Percentiles rank a stretch among this genome's conserved stretches.
Evolutionary conservation across 805 yeast species (phyloP).

Genomic region (Candida xyloterini): DNA sequence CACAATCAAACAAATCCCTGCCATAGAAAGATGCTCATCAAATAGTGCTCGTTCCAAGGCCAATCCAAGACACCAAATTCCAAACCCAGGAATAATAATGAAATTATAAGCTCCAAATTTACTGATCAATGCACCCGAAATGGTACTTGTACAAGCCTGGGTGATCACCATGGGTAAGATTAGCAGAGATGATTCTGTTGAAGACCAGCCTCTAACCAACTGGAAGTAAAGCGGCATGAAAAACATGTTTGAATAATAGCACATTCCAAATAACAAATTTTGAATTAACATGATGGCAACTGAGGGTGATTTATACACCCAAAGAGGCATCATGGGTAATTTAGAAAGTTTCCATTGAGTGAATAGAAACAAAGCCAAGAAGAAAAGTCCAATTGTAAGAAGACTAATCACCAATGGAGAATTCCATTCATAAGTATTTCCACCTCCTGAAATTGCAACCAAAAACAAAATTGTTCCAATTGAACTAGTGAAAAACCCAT

Average conservation of each 20-base stretch:
- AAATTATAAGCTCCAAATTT: conserved; percentile 41
- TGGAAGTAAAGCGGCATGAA: conserved; percentile 50
- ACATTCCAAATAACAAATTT: conserved; percentile 47
- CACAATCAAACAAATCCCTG: conserved; percentile 36
- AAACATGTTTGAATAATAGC: conserved; percentile 44
- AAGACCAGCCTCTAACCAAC: conserved; percentile 39
- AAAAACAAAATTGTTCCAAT: conserved; percentile 47
- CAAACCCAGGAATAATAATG: conserved; percentile 41
- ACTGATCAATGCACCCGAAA: conserved; percentile 46
- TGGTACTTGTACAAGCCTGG: conserved; percentile 41
- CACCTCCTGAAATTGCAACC: conserved; percentile 63
- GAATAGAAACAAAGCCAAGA: conserved; percentile 42
- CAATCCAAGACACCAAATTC: conserved; percentile 40
- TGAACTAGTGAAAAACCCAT: conserved; percentile 48
- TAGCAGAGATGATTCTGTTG: conserved; percentile 40
- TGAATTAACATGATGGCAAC: conserved; percentile 36
- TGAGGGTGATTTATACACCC: conserved; percentile 37
- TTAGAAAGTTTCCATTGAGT: conserved; percentile 48
- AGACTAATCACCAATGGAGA: conserved; percentile 40
- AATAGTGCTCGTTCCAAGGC: conserved; percentile 36
- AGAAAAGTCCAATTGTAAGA: conserved; percentile 41
- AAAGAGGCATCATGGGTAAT: conserved; percentile 54
- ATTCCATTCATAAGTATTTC: conserved; percentile 55
- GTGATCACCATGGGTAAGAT: conserved; percentile 43
- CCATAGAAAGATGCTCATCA: conserved; percentile 31